A percentile compares a stretch with the other conserved stretches of the same genome.
Conservation (phyloP, 192 early-diverging fungal species). For the Rhizoclosmatium sp. region DNA sequence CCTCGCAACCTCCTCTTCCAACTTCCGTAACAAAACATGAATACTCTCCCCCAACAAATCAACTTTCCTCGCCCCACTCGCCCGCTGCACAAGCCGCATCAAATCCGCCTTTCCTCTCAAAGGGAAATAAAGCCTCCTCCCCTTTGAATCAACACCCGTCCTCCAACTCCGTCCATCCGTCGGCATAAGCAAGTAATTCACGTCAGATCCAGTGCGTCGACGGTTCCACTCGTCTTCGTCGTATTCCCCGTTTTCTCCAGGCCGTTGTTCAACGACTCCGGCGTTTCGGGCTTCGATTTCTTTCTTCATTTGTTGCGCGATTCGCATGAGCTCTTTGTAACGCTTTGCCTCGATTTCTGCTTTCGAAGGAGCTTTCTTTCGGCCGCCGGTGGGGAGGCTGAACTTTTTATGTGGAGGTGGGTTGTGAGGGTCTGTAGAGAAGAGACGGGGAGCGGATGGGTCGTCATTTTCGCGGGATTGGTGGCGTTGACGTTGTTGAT, state of each 20-base stretch:
- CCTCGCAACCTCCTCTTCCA: slow-evolving; percentile 40
- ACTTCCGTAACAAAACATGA: slow-evolving; percentile 27
- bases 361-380: slow-evolving; percentile 14
- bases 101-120: not conserved
- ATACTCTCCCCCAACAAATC: slow-evolving; percentile 29
- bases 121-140: slow-evolving; percentile 30
- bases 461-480: not conserved
- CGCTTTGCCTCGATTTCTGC: slow-evolving; percentile 26
- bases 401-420: not conserved
- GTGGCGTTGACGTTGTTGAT: not conserved
- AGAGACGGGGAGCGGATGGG: not conserved
- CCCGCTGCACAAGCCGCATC: not conserved
- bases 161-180: slow-evolving; percentile 24
- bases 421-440: not conserved
- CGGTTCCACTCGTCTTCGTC: not conserved
- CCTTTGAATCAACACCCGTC: slow-evolving; percentile 24
- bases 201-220: not conserved
- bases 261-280: not conserved
- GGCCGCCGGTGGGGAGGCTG: slow-evolving; percentile 13
- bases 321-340: not conserved
- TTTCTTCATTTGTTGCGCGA: slow-evolving; percentile 24
- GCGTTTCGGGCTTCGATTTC: slow-evolving; percentile 14
- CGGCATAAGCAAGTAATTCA: slow-evolving; percentile 32
- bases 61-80: not conserved
- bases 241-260: not conserved